These are phyloP conservation scores for Chondrus crispus DNA, from an alignment of 23 red algal species.

Conservation along the genomic window DNA sequence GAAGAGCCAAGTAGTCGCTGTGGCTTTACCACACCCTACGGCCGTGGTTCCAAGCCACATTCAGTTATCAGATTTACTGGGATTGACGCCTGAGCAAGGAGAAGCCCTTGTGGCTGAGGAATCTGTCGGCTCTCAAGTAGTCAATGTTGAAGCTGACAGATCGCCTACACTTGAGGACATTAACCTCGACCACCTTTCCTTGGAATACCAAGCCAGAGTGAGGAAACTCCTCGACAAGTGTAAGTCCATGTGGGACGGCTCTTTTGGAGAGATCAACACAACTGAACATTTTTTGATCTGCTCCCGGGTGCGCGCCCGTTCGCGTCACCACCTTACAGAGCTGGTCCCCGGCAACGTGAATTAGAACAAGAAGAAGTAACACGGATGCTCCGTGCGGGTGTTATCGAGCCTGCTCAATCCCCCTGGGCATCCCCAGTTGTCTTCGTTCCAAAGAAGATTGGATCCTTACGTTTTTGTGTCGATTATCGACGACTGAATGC, in stretches of 20 bases:
- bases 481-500: constrained; percentile 3
- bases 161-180: background rate
- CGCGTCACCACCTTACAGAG: background rate
- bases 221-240: background rate
- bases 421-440: constrained; percentile 17
- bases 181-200: background rate
- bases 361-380: background rate
- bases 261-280: constrained; percentile 3
- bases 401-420: background rate
- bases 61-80: background rate
- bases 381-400: background rate
- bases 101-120: no score
- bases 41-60: background rate
- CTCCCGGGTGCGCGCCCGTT: background rate
- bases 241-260: background rate
- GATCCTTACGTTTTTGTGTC: background rate
- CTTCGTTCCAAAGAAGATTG: background rate
- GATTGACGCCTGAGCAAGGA: background rate
- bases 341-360: background rate
- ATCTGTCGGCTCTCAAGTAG: no score
- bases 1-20: constrained; percentile 4
- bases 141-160: no score
- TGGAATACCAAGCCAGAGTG: background rate
- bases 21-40: background rate
- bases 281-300: background rate